phyloP scores from a whole-genome alignment of 2,329 filamentous ascomycete genomes.

The Cucurbitaria berberidis region DNA sequence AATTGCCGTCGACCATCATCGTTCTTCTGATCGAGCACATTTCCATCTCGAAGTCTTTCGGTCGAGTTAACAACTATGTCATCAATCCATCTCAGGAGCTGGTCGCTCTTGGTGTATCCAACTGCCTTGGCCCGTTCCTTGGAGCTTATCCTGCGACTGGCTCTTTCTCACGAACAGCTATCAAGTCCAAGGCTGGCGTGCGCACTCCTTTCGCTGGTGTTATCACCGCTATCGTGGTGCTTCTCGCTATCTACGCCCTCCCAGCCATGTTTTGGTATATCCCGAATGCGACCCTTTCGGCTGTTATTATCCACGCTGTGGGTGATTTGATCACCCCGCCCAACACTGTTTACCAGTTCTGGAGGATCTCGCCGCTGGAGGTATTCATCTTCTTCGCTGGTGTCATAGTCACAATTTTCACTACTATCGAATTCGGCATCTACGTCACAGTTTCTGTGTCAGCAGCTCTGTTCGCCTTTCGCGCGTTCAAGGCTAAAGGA shows the following conservation, averaged over 20 bases:
- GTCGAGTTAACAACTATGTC: slow-evolving; percentile 94
- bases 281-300: slow-evolving; percentile 78
- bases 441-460: slow-evolving; percentile 84
- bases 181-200: slow-evolving; percentile 96
- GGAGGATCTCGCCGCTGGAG: slow-evolving; percentile 89
- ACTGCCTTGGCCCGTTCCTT: slow-evolving; percentile 87
- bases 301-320: slow-evolving; percentile 95
- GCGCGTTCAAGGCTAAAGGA: slow-evolving; percentile 81
- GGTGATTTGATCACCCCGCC: slow-evolving; percentile 91
- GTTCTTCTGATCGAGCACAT: slow-evolving; percentile 96
- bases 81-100: slow-evolving; percentile 97
- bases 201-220: slow-evolving; percentile 89
- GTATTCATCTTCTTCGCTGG: slow-evolving; percentile 92
- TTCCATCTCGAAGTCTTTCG: slow-evolving; percentile 95
- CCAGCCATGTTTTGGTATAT: slow-evolving; percentile 95
- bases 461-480: slow-evolving; percentile 78
- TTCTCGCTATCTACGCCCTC: slow-evolving; percentile 88
- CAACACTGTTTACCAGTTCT: slow-evolving; percentile 93
- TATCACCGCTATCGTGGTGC: slow-evolving; percentile 83
- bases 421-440: slow-evolving; percentile 87
- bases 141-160: slow-evolving; percentile 92
- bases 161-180: slow-evolving; percentile 94
- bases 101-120: slow-evolving; percentile 90
- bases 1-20: slow-evolving; percentile 86
- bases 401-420: slow-evolving; percentile 88